Base-by-base conservation (phyloP, 345 rosid genomes). In the Adansonia digitata region DNA sequence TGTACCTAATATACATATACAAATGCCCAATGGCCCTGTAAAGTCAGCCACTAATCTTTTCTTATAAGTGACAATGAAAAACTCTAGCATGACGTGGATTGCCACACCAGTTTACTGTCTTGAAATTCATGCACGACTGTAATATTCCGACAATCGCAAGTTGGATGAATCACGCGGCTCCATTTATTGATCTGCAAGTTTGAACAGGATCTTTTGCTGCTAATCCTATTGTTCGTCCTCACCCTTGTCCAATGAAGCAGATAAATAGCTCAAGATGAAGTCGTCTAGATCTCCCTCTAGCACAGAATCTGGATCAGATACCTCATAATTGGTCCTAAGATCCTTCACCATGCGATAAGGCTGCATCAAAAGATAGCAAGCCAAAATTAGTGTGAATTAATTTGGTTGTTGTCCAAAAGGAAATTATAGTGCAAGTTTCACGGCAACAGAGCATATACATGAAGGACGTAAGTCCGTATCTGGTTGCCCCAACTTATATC, bases 401-500 rank as follows among this genome's bases (percentile, higher is more conserved):
- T 40, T 22, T 22, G 60, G 49, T 34, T 46, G 74, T 22, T 5
- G 63, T 43, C 52, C 9, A 34, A 12, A 37, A 62, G 27, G 31
- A 71, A 77, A 74, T 62, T 9, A 39, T n/a, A 45, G 67, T 20
- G 45, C 26, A 24, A 69, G 69, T 66, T 49, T 34, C 29, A 40
- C n/a, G 63, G 64, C 15, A 26, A 7, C 1, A 45, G 75, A 10
- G 46, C 89, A 31, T 60, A 29, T 94, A 92, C 98, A 72, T 92
- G 98, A 68, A 92, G 92, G 67, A 95, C 99, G 22, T 91, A 95
- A 65, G 90, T 84, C 17, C 98, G 91, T 26, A 95, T 95, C 78
- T 95, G 99, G 77, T 90, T 91, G 75, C 98, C 99, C 98, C 98
- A 95, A 46, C 92, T 90, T 74, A 90, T 91, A 14, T 95, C 97